Evolutionary conservation across 73 alveolate genomes (phyloP), one percentile per base, ranked within the genome.

Genomic region (Paramecium pentaurelia): DNA sequence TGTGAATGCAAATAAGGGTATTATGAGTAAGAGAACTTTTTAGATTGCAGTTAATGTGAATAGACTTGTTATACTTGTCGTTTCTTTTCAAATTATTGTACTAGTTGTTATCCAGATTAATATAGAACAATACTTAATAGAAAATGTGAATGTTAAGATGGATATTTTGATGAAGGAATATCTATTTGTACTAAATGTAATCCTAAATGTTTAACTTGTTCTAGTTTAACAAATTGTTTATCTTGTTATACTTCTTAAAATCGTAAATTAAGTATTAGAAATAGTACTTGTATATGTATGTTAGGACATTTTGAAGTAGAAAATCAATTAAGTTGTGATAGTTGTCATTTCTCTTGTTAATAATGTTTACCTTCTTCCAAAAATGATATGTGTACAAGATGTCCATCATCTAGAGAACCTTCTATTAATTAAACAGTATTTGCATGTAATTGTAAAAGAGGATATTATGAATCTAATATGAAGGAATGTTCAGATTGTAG

Each of bases 361-460:
- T 20, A 80, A 49, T 80, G 91, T 47, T 20, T 18, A 32, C 47
- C 47, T 18, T 42, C 77, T 25, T 9, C 71, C 1, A 14, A 8
- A 14, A 44, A 4, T 8, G 28, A 47, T 80, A 37, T 37, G 60
- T 80, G 91, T 25, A 80, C 77, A 10, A 80, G 73, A 80, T 80
- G 91, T 80, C 91, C 91, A 20, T 32, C 71, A 10, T 27, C 71
- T 2, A 80, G 91, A 80, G 47, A 45, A 45, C 77, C 71, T 10
- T 32, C 91, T 6, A 42, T 42, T 2, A 42, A 9, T 32, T 40
- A 9, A 11, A 44, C 91, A 3, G 73, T 47, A 9, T 80, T 80
- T 80, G 36, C 47, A 80, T 80, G 91, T 80, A 80, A 44, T 8
- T 80, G 91, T 44, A 32, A 25, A 27, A 49, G 64, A 80, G 91